Base-by-base conservation (phyloP, 768 basidiomycete species). In the Pleurotus cornucopiae region DNA sequence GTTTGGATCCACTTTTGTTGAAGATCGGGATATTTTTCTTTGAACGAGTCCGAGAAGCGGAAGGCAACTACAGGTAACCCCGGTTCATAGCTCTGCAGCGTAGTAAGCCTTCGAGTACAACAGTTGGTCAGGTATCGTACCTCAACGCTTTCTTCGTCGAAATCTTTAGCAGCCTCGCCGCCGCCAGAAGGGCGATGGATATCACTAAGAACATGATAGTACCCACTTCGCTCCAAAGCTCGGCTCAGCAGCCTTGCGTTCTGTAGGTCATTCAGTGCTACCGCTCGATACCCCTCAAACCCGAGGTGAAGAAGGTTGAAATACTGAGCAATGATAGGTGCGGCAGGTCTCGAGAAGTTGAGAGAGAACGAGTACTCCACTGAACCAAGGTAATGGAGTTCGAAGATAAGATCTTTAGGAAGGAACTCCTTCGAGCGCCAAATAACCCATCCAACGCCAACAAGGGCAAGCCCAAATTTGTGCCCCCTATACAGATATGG, bases 351-450 rank as follows among this genome's bases (percentile, higher is more conserved):
- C 38, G 81, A 83, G 63, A 84, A 84, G 62, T 84, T 84, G 60
- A 85, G 72, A 4, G 82, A 83, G 68, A 84, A 88, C 1, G 88
- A 88, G 67, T 94, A 94, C 67, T 96, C 81, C 14, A 80, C 77
- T 14, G 80, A 77, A 30, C 77, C 79, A 46, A 78, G 70, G 61
- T 81, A 77, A 60, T 78, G 84, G 13, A 87, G 74, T 70, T 88
- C 85, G 60, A 90, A 89, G 46, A 90, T 82, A 56, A 90, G 76
- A 34, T 88, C 79, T 61, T 88, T 85, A 3, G 84, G 87, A 1
- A 90, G 77, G 60, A 78, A 78, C 25, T 73, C 73, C 64, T 84
- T 79, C 65, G 83, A 79, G 44, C 85, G 74, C 84, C 84, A 88
- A 56, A 89, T 65, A 20, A 85, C 74, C 83, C 85, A 88, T 11